Percentiles rank a stretch among this genome's conserved stretches.
phyloP scores from a whole-genome alignment of 164 flowering plant genomes.

The Nymphaea colorata region DNA sequence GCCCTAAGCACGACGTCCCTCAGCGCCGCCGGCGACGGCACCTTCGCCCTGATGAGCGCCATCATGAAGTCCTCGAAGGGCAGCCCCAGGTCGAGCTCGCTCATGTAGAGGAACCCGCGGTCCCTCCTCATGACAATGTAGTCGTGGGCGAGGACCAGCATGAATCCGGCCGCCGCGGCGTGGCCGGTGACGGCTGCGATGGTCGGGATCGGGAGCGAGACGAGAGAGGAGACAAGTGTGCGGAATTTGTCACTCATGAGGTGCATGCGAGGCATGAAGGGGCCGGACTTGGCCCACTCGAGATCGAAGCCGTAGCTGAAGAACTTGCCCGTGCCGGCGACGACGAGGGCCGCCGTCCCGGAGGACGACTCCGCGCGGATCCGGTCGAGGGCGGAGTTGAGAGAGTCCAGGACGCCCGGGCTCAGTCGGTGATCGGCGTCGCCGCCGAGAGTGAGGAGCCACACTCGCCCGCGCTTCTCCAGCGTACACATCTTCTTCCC shows the following conservation, averaged over 20 bases:
- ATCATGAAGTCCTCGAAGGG: slow-evolving; percentile 11
- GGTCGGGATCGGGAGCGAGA: slow-evolving; percentile 76
- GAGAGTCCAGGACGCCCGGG: slow-evolving; percentile 1
- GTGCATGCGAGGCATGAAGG: slow-evolving; percentile 10
- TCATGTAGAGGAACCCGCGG: slow-evolving; percentile 70
- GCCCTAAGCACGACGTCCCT: slow-evolving; percentile 38
- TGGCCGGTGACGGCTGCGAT: slow-evolving; percentile 83
- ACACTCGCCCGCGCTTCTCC: slow-evolving; percentile 5
- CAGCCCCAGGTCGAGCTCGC: slow-evolving; percentile 61
- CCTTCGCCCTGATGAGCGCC: slow-evolving; percentile 28
- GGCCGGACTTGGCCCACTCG: not conserved
- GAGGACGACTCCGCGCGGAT: slow-evolving; percentile 17
- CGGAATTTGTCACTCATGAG: slow-evolving; percentile 14
- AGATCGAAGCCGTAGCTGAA: slow-evolving; percentile 2
- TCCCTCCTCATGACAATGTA: slow-evolving; percentile 65
- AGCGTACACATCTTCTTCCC: not conserved
- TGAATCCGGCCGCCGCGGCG: slow-evolving; percentile 71
- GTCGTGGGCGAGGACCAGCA: slow-evolving; percentile 65
- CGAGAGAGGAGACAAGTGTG: slow-evolving; percentile 30
- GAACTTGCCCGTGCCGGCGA: not conserved
- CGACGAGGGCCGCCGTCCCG: not conserved
- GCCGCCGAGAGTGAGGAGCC: slow-evolving; percentile 22
- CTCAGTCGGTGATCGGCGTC: slow-evolving; percentile 17
- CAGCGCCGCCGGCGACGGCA: slow-evolving; percentile 21
- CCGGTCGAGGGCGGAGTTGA: not conserved